These are phyloP conservation scores for Aeschynomene evenia DNA, from an alignment of 306 rosid genomes.

Conservation along the genomic window DNA sequence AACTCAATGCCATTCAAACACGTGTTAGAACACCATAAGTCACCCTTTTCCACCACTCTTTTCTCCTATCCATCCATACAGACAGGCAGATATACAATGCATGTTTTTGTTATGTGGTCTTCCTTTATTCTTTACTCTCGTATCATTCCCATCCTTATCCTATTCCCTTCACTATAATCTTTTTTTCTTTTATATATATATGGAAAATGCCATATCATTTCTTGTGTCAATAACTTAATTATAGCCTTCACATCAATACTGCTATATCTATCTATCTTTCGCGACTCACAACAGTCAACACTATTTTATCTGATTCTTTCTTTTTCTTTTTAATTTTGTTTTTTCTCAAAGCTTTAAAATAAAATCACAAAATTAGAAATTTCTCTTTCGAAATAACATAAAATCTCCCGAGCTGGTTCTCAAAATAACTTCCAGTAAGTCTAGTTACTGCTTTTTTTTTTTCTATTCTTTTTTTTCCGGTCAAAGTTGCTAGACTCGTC, in stretches of 20 bases:
- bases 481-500: neutral
- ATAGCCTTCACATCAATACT: neutral
- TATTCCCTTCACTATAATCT: neutral
- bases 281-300: neutral
- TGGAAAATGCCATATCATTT: neutral
- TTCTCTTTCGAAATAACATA: no score
- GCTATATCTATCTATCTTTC: neutral
- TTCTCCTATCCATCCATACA: neutral
- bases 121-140: neutral
- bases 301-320: neutral
- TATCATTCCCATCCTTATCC: neutral
- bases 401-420: neutral
- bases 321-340: neutral
- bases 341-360: neutral
- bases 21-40: constrained; percentile 23
- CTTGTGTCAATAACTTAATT: neutral
- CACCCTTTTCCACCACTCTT: constrained; percentile 29
- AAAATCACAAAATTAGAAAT: no score
- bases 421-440: neutral
- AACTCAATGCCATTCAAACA: constrained; percentile 32
- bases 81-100: no score
- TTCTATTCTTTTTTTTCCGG: no score
- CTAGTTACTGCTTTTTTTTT: neutral
- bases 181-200: neutral
- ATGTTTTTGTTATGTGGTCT: no score